A percentile compares a stretch with the other conserved stretches of the same genome.
Evolutionary conservation across 306 rosid species (phyloP).

Genomic region (barrel medic (Medicago truncatula)): DNA sequence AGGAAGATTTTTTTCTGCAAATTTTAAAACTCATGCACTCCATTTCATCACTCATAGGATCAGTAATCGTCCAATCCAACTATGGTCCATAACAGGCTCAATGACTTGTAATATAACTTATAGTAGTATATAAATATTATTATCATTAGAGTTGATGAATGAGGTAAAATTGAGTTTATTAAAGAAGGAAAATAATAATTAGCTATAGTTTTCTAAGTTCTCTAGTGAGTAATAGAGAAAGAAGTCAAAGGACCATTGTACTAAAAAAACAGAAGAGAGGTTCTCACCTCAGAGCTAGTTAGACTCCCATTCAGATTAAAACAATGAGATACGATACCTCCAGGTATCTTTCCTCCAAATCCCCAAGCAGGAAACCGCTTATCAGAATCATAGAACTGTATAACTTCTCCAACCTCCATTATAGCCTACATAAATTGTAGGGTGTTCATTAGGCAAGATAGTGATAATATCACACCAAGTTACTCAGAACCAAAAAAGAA

Average conservation of each 20-base stretch:
- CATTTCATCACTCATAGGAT: background rate
- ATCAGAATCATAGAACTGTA: slow-evolving; percentile 85
- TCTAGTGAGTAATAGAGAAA: slow-evolving; percentile 18
- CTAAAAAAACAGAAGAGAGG: background rate
- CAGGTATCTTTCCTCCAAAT: slow-evolving; percentile 69
- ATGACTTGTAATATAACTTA: background rate
- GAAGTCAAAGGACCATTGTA: slow-evolving; percentile 1
- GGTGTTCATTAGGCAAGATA: slow-evolving; percentile 25
- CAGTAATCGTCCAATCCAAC: background rate
- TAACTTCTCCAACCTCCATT: slow-evolving; percentile 84
- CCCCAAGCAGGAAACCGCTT: slow-evolving; percentile 89
- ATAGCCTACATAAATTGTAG: slow-evolving; percentile 64
- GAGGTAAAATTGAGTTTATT: background rate
- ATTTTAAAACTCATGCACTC: background rate
- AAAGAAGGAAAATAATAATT: background rate
- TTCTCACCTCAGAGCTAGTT: slow-evolving; percentile 62
- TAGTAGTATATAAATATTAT: background rate
- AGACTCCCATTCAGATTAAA: slow-evolving; percentile 72
- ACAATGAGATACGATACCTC: slow-evolving; percentile 67
- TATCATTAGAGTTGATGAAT: background rate
- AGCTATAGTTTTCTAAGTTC: background rate
- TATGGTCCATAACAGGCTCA: background rate
- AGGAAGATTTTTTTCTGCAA: background rate
- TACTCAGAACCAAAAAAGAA: background rate
- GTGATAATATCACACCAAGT: background rate